These are phyloP conservation scores for Colletotrichum sp. DNA, from an alignment of 2,329 filamentous ascomycete species.

Conservation along the genomic window DNA sequence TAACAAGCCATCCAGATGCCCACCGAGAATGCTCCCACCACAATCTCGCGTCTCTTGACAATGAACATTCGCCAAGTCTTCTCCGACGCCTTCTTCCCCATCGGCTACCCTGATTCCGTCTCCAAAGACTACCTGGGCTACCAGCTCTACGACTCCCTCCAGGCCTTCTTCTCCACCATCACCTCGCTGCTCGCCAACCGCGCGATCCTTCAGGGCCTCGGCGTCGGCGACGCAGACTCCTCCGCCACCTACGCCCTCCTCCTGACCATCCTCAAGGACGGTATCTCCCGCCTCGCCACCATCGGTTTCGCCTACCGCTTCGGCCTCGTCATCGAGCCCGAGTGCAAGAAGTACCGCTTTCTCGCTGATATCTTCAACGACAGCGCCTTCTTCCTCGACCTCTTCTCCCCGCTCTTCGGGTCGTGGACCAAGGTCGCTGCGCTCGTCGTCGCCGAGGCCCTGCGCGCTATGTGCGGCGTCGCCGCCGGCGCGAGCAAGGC, in stretches of 20 bases:
- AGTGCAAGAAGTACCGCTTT: conserved; percentile 89
- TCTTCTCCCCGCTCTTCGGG: conserved; percentile 77
- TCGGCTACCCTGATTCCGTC: conserved; percentile 88
- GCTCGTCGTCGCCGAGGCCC: conserved; percentile 54
- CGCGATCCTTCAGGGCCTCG: conserved; percentile 80
- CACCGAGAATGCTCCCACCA: conserved; percentile 17
- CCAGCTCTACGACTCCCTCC: conserved; percentile 74
- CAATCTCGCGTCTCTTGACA: background rate
- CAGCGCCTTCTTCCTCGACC: conserved; percentile 82
- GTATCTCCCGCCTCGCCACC: conserved; percentile 80
- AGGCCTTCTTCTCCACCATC: conserved; percentile 85
- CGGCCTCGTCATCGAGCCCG: conserved; percentile 83
- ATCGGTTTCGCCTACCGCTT: conserved; percentile 86
- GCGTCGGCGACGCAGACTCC: conserved; percentile 80
- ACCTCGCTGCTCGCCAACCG: conserved; percentile 80
- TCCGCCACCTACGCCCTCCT: conserved; percentile 83
- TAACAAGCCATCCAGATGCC: background rate
- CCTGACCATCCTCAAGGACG: conserved; percentile 82
- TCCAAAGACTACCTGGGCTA: conserved; percentile 83
- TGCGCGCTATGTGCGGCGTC: conserved; percentile 79
- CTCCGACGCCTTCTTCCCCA: conserved; percentile 77
- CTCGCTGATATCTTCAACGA: conserved; percentile 91
- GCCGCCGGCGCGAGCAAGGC: conserved; percentile 91
- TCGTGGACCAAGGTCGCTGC: conserved; percentile 52
- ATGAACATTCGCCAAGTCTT: conserved; percentile 38